phyloP scores from a whole-genome alignment of 2,329 filamentous ascomycete species.

The Colletotrichum gloeosporioides region DNA sequence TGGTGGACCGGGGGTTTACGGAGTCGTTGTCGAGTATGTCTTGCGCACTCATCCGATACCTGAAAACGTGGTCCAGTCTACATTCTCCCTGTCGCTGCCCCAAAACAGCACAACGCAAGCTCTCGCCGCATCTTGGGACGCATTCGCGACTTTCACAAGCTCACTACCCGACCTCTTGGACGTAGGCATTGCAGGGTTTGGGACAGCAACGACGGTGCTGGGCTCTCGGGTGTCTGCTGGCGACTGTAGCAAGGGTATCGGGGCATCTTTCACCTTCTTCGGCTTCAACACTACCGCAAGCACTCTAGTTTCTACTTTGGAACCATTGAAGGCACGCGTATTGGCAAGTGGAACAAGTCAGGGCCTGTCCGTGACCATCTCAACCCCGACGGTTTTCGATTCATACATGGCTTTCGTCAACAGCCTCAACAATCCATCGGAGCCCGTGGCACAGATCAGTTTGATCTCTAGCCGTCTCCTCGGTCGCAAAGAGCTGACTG shows the following conservation, averaged over 20 bases:
- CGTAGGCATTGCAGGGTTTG: neutral
- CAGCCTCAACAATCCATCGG: neutral
- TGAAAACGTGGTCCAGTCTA: neutral
- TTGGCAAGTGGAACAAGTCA: neutral
- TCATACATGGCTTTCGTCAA: neutral
- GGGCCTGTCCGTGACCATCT: neutral
- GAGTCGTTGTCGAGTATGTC: constrained; percentile 21
- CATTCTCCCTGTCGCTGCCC: neutral
- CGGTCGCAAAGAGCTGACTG: neutral
- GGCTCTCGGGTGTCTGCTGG: neutral
- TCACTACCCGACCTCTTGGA: neutral
- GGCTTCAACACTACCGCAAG: neutral
- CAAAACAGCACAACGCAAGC: neutral
- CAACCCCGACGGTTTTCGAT: neutral
- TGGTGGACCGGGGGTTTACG: constrained; percentile 19
- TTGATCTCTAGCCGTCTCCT: neutral
- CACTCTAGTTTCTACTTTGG: neutral
- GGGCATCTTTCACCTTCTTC: neutral
- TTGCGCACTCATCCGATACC: constrained; percentile 16
- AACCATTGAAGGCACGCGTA: neutral
- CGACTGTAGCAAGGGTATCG: neutral
- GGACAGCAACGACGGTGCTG: neutral
- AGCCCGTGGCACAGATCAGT: neutral
- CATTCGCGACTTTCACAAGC: neutral
- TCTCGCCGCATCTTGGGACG: neutral